Evolutionary conservation across 352 stramenopile species (phyloP), one percentile per base, ranked within the genome.

Genomic region (Peronospora destructor): DNA sequence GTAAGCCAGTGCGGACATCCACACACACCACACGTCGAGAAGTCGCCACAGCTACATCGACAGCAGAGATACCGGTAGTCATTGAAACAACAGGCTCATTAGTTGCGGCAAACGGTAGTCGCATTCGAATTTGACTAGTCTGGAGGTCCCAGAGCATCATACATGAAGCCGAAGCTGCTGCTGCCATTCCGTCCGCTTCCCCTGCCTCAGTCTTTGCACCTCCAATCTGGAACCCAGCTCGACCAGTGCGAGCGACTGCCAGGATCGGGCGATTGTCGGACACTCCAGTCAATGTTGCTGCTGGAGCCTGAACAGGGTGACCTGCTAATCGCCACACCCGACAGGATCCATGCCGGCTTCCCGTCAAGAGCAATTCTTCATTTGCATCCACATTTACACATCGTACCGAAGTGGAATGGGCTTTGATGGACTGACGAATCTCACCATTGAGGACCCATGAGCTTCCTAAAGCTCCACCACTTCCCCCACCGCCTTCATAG

Each of bases 311-410:
- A 3, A 71, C 66, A 1, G 78, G 78, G 25, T 84, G 76, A 12
- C 49, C 68, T 4, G 71, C 60, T 8, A 90, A 64, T n/a, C 76
- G 57, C 79, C 79, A 90, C 6, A 71, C 71, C 4, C 79, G 72
- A 38, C 79, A 87, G 1, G 74, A 82, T n/a, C 76, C 76, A 16
- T 82, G 80, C 36, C 84, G 85, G 39, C 73, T 87, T n/a, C 72
- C 79, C 1, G 79, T 82, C 38, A 87, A 54, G 6, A 84, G 48
- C 14, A 90, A 25, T 9, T 83, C 64, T 56, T 90, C 74, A n/a
- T 83, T 60, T 6, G 53, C 33, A 25, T 87, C 76, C 19, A 87
- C 72, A 34, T 53, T 69, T 3, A 87, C 56, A 5, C 62, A 69
- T 8, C 73, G 72, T 5, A 85, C 72, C 4, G 49, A 54, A 38